Percentiles rank a stretch among this genome's conserved stretches.
phyloP scores from a whole-genome alignment of 805 yeast species.

The Torulaspora franciscae region DNA sequence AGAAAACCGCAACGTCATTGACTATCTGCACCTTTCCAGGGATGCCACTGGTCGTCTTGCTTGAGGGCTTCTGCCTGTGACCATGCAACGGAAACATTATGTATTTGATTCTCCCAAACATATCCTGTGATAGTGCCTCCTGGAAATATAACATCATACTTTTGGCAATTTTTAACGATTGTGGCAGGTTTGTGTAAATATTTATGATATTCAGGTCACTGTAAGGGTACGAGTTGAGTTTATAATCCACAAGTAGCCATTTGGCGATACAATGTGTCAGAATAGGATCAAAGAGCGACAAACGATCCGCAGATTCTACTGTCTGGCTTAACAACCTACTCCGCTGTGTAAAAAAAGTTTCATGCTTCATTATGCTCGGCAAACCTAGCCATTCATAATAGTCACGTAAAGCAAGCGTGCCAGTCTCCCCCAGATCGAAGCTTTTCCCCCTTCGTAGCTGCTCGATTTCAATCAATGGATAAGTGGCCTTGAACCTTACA shows the following conservation, averaged over 20 bases:
- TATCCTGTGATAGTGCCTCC: constrained; percentile 15
- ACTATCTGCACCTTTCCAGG: constrained; percentile 22
- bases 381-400: constrained; percentile 16
- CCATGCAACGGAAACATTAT: constrained; percentile 31
- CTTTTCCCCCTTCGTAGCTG: constrained; percentile 11
- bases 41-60: constrained; percentile 10
- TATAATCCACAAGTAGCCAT: constrained; percentile 66
- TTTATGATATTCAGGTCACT: constrained; percentile 47
- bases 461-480: constrained; percentile 14
- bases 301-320: constrained; percentile 2
- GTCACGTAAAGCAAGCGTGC: constrained; percentile 16
- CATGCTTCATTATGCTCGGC: constrained; percentile 17
- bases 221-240: constrained; percentile 62
- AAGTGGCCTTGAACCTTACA: constrained; percentile 10
- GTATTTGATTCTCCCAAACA: constrained; percentile 26
- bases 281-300: constrained; percentile 16
- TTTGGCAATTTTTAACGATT: constrained; percentile 18
- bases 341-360: constrained; percentile 16
- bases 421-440: constrained; percentile 6
- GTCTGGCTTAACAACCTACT: background rate
- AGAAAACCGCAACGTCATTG: constrained; percentile 16
- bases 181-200: constrained; percentile 28
- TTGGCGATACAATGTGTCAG: constrained; percentile 51
- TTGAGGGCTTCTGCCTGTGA: constrained; percentile 4
- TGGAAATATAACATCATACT: constrained; percentile 22